Evolutionary conservation across 163 green algal species (phyloP), one percentile per base, ranked within the genome.

Genomic region (Chlamydomonas reinhardtii): DNA sequence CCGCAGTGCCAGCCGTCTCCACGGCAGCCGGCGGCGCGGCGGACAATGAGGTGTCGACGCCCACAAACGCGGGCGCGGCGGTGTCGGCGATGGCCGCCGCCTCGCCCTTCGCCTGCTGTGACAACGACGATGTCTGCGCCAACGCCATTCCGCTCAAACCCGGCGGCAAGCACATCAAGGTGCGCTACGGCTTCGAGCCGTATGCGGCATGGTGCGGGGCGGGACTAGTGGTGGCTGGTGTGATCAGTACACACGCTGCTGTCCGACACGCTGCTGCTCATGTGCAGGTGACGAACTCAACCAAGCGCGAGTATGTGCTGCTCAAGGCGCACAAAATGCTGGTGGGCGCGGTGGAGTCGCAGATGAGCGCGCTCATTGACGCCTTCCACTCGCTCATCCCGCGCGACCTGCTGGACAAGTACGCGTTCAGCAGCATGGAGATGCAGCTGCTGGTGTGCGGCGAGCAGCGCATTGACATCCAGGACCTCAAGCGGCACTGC

Each of bases 311-410:
- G 89, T 95, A 95, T 76, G 90, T 95, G 83, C 76, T 95, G 85
- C 88, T 94, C 16, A 94, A 94, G 85, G 92, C 92, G 31, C 90
- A 95, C 81, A 94, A 94, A 85, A 95, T 95, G 92, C 88, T 95
- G 74, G 86, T 92, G 75, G 92, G 89, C 32, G 85, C 87, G 27
- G 90, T 95, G n/a, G 92, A 95, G 88, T 56, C 82, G 31, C 92
- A 95, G 83, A 93, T 94, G 90, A 89, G 74, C 25, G 89, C 89
- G 29, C 74, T 95, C 25, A 95, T 95, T 39, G 92, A 95, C 70
- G 90, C 92, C 22, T 95, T 95, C 89, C 90, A 95, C 84, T 88
- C 73, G 20, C 65, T 95, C 62, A 89, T 95, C 71, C 92, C 92
- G 35, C 86, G 92, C 8, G 92, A 94, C 71, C 84, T 94, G 74